Conservation (phyloP, 148 eudicot genomes). For the Euryodendron excelsum region DNA sequence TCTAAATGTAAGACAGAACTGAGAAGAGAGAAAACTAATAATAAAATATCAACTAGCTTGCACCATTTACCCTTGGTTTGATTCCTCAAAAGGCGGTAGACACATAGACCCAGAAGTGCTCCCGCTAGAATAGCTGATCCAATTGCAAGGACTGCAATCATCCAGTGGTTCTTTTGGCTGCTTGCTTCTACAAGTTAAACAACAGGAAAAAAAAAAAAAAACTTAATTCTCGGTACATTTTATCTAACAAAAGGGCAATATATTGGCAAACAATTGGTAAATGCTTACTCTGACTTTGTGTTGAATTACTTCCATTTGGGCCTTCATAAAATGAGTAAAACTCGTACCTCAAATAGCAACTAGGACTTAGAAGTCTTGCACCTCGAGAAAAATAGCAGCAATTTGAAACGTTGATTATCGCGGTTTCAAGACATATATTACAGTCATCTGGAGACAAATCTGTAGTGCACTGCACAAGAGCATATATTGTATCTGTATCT, state of each 20-base stretch:
- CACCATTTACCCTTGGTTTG: background rate
- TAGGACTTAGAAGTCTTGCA: conserved; percentile 27
- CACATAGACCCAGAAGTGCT: conserved; percentile 10
- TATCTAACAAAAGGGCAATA: background rate
- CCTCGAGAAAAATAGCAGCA: conserved; percentile 21
- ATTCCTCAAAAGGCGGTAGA: conserved; percentile 3
- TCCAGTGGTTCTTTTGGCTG: background rate
- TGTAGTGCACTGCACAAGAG: conserved; percentile 48
- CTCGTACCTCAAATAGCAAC: conserved; percentile 41
- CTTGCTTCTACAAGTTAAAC: background rate
- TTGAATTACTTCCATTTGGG: background rate
- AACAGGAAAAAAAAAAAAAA: background rate
- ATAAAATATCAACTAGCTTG: background rate
- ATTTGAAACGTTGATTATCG: conserved; percentile 17
- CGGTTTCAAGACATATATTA: conserved; percentile 26
- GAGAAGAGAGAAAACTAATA: too few species aligned
- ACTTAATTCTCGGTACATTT: background rate
- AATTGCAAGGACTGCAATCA: background rate
- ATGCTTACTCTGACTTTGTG: background rate
- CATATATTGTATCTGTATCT: conserved; percentile 12
- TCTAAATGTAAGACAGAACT: too few species aligned
- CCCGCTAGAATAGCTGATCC: conserved; percentile 14
- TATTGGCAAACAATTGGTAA: background rate
- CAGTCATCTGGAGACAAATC: conserved; percentile 43
- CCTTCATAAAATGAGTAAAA: conserved; percentile 12